Evolutionary conservation across 306 rosid species (phyloP), one percentile per base, ranked within the genome.

Genomic region (Echinosophora koreensis): DNA sequence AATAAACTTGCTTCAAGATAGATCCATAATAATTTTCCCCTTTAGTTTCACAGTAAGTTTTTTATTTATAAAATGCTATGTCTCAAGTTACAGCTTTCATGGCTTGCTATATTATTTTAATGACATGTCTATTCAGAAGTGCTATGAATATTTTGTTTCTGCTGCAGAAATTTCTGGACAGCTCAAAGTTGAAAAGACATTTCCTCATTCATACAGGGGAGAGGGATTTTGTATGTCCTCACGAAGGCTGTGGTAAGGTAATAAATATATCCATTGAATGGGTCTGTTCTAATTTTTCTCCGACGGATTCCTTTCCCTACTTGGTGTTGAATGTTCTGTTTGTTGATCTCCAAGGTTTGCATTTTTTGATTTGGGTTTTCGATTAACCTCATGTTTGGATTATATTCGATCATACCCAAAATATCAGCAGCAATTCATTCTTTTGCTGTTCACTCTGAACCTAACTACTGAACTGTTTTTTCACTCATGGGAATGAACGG

Each of bases 161-260:
- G 79, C 70, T 73, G 87, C 97, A 95, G 99, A 95, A 95, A 92
- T 95, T 92, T 87, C 84, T 95, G 87, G 99, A 95, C 76, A 92
- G 99, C 84, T 95, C 99, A 56, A 95, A 95, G 91, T 74, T 95
- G 93, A 92, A 92, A 89, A 87, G 98, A 61, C 98, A 95, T 86
- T 91, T 89, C 80, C 93, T 91, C 78, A 95, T 91, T 85, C 99
- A 95, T 82, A 91, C 98, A 3, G 99, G 96, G 74, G 97, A 95
- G 79, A 86, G 98, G 84, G 93, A 93, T 71, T 95, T 89, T 81
- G 93, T 92, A 8, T 95, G 98, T 74, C 96, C 97, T 51, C 91
- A 87, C 85, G 98, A 95, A 88, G 99, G 99, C 87, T 95, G 99
- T 85, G 99, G 99, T 57, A 95, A 95, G 99, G 99, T 95, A 84